These are phyloP conservation scores for Maudiozyma saulgeensis DNA, from an alignment of 805 yeast genomes.

Conservation along the genomic window DNA sequence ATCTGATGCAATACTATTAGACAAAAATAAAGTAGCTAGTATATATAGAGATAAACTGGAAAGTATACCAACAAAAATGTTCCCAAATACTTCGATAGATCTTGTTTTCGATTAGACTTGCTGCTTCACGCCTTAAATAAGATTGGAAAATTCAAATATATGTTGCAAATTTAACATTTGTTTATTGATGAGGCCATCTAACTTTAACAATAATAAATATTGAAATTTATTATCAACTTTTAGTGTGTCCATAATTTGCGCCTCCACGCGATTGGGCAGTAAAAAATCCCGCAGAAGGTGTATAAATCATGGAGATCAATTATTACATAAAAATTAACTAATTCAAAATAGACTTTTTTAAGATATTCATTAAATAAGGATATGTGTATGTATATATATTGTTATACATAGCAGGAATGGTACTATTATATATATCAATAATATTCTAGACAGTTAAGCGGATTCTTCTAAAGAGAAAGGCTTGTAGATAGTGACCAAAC, in stretches of 20 bases:
- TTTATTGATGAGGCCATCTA: too few relatives aligned
- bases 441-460: background rate
- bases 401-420: too few relatives aligned
- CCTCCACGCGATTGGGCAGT: background rate
- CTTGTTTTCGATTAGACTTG: too few relatives aligned
- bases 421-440: background rate
- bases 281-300: background rate
- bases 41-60: too few relatives aligned
- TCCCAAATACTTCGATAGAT: too few relatives aligned
- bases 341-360: background rate
- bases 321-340: background rate
- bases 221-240: background rate
- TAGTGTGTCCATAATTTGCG: background rate
- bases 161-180: too few relatives aligned
- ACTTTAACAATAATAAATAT: too few relatives aligned
- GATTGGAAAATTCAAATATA: too few relatives aligned
- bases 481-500: slow-evolving; percentile 25
- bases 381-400: background rate
- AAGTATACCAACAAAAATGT: too few relatives aligned
- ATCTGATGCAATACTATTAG: too few relatives aligned
- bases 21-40: too few relatives aligned
- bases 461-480: slow-evolving; percentile 12
- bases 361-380: background rate
- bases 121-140: too few relatives aligned
- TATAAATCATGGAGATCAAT: background rate